phyloP scores from a whole-genome alignment of 305 asterid genomes.

The Fraxinus xanthoxyloides region DNA sequence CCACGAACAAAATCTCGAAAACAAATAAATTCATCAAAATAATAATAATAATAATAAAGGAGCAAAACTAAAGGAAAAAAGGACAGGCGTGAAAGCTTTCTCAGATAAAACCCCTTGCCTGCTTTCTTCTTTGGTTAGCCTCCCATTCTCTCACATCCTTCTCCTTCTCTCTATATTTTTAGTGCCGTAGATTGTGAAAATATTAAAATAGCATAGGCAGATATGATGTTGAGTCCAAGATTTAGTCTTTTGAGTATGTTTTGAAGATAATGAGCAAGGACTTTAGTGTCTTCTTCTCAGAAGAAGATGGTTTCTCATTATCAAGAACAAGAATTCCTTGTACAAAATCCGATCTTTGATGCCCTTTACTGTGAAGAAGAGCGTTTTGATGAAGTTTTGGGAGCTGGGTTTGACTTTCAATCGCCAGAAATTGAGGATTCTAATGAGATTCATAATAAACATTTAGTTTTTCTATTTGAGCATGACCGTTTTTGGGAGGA shows the following conservation, averaged over 20 bases:
- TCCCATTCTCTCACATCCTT: conserved; percentile 9
- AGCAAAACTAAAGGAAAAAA: conserved; percentile 22
- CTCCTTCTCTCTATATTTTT: conserved; percentile 18
- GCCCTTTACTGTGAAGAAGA: conserved; percentile 73
- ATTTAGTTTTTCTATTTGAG: conserved; percentile 42
- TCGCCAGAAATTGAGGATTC: conserved; percentile 31
- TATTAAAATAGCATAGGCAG: no score
- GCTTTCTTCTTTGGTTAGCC: conserved; percentile 27
- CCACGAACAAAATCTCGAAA: background rate
- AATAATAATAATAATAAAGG: no score
- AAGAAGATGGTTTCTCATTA: conserved; percentile 55
- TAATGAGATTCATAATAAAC: conserved; percentile 31
- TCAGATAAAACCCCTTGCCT: conserved; percentile 45
- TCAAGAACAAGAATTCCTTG: conserved; percentile 37
- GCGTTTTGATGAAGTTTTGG: conserved; percentile 55
- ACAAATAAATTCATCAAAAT: conserved; percentile 8
- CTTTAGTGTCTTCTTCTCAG: conserved; percentile 60
- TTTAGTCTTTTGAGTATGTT: conserved; percentile 42
- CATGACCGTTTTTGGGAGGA: conserved; percentile 84
- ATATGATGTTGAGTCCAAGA: conserved; percentile 63
- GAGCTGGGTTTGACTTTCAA: conserved; percentile 29
- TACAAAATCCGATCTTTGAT: conserved; percentile 57
- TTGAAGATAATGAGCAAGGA: conserved; percentile 60
- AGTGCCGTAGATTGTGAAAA: no score
- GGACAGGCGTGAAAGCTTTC: conserved; percentile 74